A percentile compares a stretch with the other conserved stretches of the same genome.
Evolutionary conservation across 2,329 filamentous ascomycete genomes (phyloP).

Genomic region (Venturia carpophila): DNA sequence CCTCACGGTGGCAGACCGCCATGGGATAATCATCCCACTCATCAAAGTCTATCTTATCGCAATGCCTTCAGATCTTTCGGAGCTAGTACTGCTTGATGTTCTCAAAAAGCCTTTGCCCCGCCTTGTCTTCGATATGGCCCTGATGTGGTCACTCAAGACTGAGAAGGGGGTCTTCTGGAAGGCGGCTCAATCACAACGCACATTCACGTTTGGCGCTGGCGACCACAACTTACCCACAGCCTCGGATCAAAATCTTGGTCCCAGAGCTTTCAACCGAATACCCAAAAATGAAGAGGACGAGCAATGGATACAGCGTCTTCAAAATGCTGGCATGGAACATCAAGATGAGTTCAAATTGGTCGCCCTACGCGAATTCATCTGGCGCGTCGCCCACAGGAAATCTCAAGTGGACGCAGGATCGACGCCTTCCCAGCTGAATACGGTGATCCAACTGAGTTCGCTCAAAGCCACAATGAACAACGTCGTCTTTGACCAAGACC

Average conservation of each 20-base stretch:
- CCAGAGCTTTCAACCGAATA: slow-evolving; percentile 53
- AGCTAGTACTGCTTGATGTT: slow-evolving; percentile 68
- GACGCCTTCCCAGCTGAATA: slow-evolving; percentile 30
- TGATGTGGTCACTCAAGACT: slow-evolving; percentile 75
- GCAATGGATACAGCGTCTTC: slow-evolving; percentile 77
- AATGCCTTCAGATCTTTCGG: slow-evolving; percentile 59
- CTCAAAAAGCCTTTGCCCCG: slow-evolving; percentile 75
- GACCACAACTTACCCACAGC: slow-evolving; percentile 47
- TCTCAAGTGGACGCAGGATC: slow-evolving; percentile 25
- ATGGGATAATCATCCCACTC: slow-evolving; percentile 75
- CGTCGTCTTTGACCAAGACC: slow-evolving; percentile 80
- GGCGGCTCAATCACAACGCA: slow-evolving; percentile 59
- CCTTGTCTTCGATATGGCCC: slow-evolving; percentile 73
- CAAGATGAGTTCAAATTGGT: slow-evolving; percentile 90
- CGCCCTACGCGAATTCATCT: slow-evolving; percentile 81
- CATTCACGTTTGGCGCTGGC: slow-evolving; percentile 58
- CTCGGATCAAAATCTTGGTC: slow-evolving; percentile 49
- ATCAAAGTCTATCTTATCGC: slow-evolving; percentile 76
- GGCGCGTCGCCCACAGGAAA: slow-evolving; percentile 70
- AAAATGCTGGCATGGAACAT: slow-evolving; percentile 69
- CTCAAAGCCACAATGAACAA: slow-evolving; percentile 66
- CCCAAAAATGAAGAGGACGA: slow-evolving; percentile 87
- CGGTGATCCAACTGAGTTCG: slow-evolving; percentile 65
- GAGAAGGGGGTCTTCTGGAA: slow-evolving; percentile 87
- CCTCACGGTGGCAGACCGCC: slow-evolving; percentile 69